Evolutionary conservation across 257 asterid genomes (phyloP).

Genomic region (Phtheirospermum japonicum): DNA sequence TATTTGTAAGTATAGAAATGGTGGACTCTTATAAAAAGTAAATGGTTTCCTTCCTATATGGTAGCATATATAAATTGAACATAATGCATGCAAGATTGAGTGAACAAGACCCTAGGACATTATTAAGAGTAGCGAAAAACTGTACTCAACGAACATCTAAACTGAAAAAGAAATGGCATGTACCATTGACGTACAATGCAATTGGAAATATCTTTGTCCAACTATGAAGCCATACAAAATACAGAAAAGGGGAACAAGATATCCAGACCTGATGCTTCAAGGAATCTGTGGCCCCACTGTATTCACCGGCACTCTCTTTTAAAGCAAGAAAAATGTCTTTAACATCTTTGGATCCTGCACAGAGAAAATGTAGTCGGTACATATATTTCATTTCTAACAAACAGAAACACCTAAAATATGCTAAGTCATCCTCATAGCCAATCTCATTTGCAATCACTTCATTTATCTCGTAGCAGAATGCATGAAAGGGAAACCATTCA

Average conservation of each 20-base stretch:
- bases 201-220: conserved; percentile 20
- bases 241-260: conserved; percentile 16
- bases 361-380: conserved; percentile 29
- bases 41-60: neutral
- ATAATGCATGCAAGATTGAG: conserved; percentile 19
- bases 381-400: conserved; percentile 22
- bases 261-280: conserved; percentile 69
- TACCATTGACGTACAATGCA: conserved; percentile 13
- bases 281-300: conserved; percentile 44
- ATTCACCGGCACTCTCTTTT: conserved; percentile 65
- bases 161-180: conserved; percentile 11
- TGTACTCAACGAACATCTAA: neutral
- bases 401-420: conserved; percentile 3
- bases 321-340: conserved; percentile 65
- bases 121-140: conserved; percentile 7
- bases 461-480: conserved; percentile 12
- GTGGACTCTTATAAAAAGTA: neutral
- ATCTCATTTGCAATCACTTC: conserved; percentile 16
- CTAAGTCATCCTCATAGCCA: conserved; percentile 1
- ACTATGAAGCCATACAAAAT: conserved; percentile 10
- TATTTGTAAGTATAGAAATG: neutral
- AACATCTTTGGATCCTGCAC: conserved; percentile 79
- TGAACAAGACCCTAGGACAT: conserved; percentile 1
- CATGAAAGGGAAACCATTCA: conserved; percentile 19
- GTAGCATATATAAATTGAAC: neutral